A percentile compares a stretch with the other conserved stretches of the same genome.
These are phyloP conservation scores for Ophiostoma quercus DNA, from an alignment of 2,329 filamentous ascomycete species.

Conservation along the genomic window DNA sequence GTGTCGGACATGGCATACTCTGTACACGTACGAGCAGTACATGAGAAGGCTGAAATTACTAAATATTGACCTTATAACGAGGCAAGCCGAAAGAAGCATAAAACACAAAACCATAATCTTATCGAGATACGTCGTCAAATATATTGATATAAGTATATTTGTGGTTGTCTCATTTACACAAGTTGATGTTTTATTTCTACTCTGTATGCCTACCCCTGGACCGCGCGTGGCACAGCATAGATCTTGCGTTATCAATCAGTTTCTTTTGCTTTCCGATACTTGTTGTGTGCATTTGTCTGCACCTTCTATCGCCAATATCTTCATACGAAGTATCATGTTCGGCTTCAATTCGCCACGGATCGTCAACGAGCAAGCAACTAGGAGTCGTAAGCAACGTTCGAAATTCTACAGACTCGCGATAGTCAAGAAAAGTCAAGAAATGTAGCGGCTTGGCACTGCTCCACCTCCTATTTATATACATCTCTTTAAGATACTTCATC, in stretches of 20 bases:
- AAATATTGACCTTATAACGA: neutral
- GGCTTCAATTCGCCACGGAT: neutral
- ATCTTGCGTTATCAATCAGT: neutral
- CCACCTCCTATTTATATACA: constrained; percentile 5
- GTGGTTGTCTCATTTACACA: neutral
- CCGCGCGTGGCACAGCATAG: neutral
- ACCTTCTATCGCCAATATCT: neutral
- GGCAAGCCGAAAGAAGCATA: neutral
- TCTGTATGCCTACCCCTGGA: neutral
- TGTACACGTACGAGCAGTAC: neutral
- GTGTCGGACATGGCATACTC: neutral
- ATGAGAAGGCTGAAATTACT: neutral
- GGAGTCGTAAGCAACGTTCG: neutral
- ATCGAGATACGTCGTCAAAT: neutral
- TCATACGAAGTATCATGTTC: neutral
- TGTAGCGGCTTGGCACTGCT: neutral
- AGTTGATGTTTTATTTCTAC: neutral
- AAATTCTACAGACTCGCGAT: neutral
- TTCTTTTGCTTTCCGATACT: neutral
- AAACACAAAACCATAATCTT: neutral
- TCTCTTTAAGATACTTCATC: neutral
- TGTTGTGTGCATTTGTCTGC: neutral
- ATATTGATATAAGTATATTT: neutral
- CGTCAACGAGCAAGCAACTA: neutral
- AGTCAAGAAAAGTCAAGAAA: constrained; percentile 12